A percentile compares a stretch with the other conserved stretches of the same genome.
Conservation (phyloP, 768 basidiomycete species). For the Leccinum variicolor region DNA sequence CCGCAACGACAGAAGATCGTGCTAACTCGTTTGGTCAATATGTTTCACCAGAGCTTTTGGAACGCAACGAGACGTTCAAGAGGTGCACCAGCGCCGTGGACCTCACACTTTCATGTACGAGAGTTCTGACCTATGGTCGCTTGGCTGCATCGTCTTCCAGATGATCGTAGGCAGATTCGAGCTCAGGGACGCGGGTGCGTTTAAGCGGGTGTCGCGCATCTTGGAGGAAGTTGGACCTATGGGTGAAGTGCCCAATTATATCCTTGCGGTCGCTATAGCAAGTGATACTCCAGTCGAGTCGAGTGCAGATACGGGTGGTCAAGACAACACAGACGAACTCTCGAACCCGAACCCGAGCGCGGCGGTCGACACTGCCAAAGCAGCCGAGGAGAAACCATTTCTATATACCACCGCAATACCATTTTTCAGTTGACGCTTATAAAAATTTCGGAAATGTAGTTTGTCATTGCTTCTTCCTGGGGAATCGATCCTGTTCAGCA, state of each 20-base stretch:
- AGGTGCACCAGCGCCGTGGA: conserved; percentile 45
- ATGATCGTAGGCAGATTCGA: conserved; percentile 86
- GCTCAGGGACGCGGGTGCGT: conserved; percentile 7
- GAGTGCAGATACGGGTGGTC: not conserved
- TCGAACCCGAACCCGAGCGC: not conserved
- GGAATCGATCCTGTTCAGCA: conserved; percentile 49
- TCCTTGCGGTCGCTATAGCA: not conserved
- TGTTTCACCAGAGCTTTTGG: conserved; percentile 82
- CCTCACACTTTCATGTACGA: not conserved
- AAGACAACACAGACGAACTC: not conserved
- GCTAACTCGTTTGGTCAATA: conserved; percentile 83
- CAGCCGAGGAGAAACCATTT: conserved; percentile 4
- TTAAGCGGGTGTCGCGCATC: conserved; percentile 23
- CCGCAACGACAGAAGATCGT: conserved; percentile 40
- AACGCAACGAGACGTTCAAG: conserved; percentile 67
- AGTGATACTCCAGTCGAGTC: not conserved
- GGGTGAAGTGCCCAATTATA: conserved; percentile 39
- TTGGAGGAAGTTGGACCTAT: conserved; percentile 41
- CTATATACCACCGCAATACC: not conserved
- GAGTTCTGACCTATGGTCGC: conserved; percentile 93
- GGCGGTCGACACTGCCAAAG: not conserved
- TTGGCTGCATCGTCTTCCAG: conserved; percentile 93
- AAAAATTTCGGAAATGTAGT: conserved; percentile 18
- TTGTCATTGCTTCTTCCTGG: conserved; percentile 37
- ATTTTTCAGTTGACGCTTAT: too few species aligned